Conservation (phyloP, 2,329 filamentous ascomycete species). For the Aspergillus arachidicola region DNA sequence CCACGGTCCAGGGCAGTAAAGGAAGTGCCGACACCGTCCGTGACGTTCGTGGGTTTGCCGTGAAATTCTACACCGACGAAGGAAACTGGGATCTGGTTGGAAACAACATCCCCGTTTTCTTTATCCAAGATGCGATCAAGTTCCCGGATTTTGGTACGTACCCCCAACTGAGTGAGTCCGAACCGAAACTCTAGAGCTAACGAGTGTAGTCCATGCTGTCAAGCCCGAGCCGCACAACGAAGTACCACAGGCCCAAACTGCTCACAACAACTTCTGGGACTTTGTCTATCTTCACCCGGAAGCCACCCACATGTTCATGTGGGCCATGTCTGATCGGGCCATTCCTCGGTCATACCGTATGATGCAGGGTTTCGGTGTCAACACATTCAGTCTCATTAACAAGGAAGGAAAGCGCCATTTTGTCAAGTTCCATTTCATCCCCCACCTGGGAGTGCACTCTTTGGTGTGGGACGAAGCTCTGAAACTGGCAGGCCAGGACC, state of each 20-base stretch:
- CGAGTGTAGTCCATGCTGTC: constrained; percentile 37
- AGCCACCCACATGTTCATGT: constrained; percentile 34
- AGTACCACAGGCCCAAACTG: constrained; percentile 53
- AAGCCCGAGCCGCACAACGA: constrained; percentile 46
- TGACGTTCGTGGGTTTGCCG: constrained; percentile 79
- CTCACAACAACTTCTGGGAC: constrained; percentile 57
- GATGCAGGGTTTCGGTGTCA: constrained; percentile 43
- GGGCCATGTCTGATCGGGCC: constrained; percentile 41
- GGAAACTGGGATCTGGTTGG: constrained; percentile 65
- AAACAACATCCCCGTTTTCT: constrained; percentile 47
- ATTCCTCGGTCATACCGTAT: constrained; percentile 40
- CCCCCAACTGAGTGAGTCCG: not conserved
- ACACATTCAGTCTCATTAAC: constrained; percentile 38
- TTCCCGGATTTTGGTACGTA: constrained; percentile 38
- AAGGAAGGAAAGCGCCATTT: constrained; percentile 36
- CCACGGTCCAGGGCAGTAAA: constrained; percentile 73
- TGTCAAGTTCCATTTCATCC: constrained; percentile 40
- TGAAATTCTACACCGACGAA: constrained; percentile 77
- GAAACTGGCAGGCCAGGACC: constrained; percentile 73
- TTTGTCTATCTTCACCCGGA: constrained; percentile 38
- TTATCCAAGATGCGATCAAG: constrained; percentile 45
- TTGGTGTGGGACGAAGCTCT: constrained; percentile 67
- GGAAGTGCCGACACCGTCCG: constrained; percentile 80
- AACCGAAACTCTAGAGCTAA: not conserved
- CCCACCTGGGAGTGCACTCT: constrained; percentile 38